These are phyloP conservation scores for Xylariaceae sp. DNA, from an alignment of 2,329 filamentous ascomycete genomes.

Conservation along the genomic window DNA sequence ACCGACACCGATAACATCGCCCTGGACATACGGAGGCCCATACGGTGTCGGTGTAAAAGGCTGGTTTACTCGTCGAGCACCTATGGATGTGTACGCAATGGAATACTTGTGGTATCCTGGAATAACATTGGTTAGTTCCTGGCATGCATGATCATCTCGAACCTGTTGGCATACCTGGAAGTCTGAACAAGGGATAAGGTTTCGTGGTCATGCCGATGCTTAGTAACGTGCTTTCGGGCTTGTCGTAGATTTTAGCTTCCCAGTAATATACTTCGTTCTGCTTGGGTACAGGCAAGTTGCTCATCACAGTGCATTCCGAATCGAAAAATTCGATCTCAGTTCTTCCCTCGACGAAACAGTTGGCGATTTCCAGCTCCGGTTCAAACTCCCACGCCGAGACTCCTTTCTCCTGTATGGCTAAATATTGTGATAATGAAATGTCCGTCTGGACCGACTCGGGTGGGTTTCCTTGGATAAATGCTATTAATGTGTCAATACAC, in stretches of 20 bases:
- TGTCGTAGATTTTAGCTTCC: constrained; percentile 98
- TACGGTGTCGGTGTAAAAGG: constrained; percentile 82
- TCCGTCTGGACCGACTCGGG: constrained; percentile 95
- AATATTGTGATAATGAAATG: constrained; percentile 94
- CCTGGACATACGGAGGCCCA: constrained; percentile 83
- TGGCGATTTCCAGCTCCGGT: constrained; percentile 97
- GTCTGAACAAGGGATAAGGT: constrained; percentile 89
- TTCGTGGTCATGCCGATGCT: constrained; percentile 96
- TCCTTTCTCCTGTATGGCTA: constrained; percentile 98
- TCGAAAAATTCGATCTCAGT: constrained; percentile 99
- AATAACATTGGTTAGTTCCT: constrained; percentile 7
- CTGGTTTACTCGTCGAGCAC: constrained; percentile 87
- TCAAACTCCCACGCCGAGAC: constrained; percentile 99
- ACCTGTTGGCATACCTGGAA: constrained; percentile 69
- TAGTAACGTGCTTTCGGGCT: constrained; percentile 83
- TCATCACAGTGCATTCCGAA: constrained; percentile 95
- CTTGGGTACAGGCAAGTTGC: constrained; percentile 94
- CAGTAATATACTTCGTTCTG: constrained; percentile 99
- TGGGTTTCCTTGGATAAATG: constrained; percentile 90
- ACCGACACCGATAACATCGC: constrained; percentile 93
- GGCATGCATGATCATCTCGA: neutral
- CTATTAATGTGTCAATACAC: constrained; percentile 48
- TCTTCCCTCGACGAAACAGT: constrained; percentile 94
- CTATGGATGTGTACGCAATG: constrained; percentile 86
- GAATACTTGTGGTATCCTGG: constrained; percentile 90